phyloP scores from a whole-genome alignment of 2,329 filamentous ascomycete genomes.

The Aspergillus glaucus region DNA sequence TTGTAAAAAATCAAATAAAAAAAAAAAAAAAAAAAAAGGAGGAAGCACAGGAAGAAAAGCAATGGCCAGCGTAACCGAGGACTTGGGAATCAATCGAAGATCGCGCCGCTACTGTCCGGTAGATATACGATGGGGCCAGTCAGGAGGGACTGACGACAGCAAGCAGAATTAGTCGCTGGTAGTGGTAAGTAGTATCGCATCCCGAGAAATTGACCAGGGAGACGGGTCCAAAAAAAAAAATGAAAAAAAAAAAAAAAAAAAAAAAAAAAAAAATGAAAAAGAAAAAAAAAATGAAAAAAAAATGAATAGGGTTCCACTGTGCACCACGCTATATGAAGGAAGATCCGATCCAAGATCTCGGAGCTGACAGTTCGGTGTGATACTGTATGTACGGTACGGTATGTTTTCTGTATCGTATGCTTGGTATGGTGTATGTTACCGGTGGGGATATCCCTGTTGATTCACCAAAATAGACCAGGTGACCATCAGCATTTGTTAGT shows the following conservation, averaged over 20 bases:
- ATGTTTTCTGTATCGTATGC: slow-evolving; percentile 3
- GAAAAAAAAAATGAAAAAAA: slow-evolving; percentile 26
- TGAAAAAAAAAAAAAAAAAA: too few species aligned
- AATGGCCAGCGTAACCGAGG: slow-evolving; percentile 2
- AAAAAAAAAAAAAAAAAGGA: background rate
- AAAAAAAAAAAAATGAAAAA: too few species aligned
- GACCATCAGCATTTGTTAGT: background rate
- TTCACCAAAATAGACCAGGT: background rate
- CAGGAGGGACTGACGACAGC: background rate
- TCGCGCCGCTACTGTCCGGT: background rate
- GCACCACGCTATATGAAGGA: slow-evolving; percentile 32
- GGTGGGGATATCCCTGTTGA: too few species aligned
- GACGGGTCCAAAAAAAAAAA: slow-evolving; percentile 28
- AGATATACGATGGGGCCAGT: background rate
- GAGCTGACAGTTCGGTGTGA: slow-evolving; percentile 31
- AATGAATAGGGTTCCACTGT: slow-evolving; percentile 22
- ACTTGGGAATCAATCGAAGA: background rate
- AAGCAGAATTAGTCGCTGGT: background rate
- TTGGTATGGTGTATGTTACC: background rate
- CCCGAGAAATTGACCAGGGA: slow-evolving; percentile 22
- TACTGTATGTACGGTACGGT: slow-evolving; percentile 11
- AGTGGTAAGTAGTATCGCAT: background rate
- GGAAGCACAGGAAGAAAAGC: background rate
- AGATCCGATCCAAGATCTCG: slow-evolving; percentile 37
- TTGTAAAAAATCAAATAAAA: background rate